These are phyloP conservation scores for Lizanozyma gosingica DNA, from an alignment of 1,139 yeast genomes.

Conservation along the genomic window DNA sequence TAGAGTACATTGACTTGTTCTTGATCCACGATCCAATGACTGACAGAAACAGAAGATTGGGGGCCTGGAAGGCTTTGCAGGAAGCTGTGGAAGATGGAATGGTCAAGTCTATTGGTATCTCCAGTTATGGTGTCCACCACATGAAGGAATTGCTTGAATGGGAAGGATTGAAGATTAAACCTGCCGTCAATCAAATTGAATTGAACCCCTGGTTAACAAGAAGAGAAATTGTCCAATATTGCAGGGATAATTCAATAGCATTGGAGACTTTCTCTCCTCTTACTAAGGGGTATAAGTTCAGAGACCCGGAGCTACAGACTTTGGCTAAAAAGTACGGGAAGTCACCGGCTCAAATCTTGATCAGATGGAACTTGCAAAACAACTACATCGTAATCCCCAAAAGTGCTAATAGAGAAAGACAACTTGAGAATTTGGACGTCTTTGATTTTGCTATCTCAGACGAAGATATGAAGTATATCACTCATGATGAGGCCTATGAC, in stretches of 20 bases:
- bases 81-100: constrained; percentile 22
- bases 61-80: constrained; percentile 33
- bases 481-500: constrained; percentile 41
- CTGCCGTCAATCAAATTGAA: constrained; percentile 37
- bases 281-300: constrained; percentile 9
- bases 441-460: constrained; percentile 40
- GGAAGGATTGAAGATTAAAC: constrained; percentile 26
- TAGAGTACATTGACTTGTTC: constrained; percentile 39
- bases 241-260: constrained; percentile 12
- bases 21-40: constrained; percentile 29
- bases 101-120: constrained; percentile 34
- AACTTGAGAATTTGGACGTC: constrained; percentile 24
- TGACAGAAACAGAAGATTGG: constrained; percentile 22
- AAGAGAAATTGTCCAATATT: constrained; percentile 27
- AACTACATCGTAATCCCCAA: constrained; percentile 10
- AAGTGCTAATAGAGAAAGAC: constrained; percentile 5
- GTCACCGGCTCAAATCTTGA: constrained; percentile 51
- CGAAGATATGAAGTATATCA: constrained; percentile 36
- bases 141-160: constrained; percentile 27
- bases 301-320: constrained; percentile 5
- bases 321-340: constrained; percentile 47
- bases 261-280: constrained; percentile 12
- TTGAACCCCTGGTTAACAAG: constrained; percentile 41
- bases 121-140: constrained; percentile 29
- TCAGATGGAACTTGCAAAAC: constrained; percentile 59